Evolutionary conservation across 495 filamentous ascomycete species (phyloP).

Genomic region (Daldinia loculata): DNA sequence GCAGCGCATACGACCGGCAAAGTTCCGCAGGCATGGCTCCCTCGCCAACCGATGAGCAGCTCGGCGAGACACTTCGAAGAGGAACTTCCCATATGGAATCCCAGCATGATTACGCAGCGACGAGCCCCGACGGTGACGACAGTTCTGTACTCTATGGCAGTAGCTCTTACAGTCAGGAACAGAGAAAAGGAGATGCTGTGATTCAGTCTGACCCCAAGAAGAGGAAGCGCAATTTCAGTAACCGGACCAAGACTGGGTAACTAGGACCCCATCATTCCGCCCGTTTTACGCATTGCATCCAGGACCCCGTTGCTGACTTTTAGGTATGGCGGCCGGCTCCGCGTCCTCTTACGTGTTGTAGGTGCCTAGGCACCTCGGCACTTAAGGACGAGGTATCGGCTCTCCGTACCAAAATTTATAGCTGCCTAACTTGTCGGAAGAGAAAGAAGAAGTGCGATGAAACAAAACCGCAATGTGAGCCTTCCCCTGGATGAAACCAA

Average conservation of each 20-base stretch:
- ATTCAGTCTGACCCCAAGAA: slow-evolving; percentile 77
- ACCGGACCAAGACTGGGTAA: slow-evolving; percentile 87
- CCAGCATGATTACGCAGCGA: slow-evolving; percentile 53
- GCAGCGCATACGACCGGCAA: slow-evolving; percentile 55
- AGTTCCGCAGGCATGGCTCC: slow-evolving; percentile 52
- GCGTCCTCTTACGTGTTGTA: slow-evolving; percentile 24
- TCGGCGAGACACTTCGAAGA: slow-evolving; percentile 52
- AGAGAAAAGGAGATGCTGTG: slow-evolving; percentile 55
- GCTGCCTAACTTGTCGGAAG: slow-evolving; percentile 92
- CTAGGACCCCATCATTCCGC: slow-evolving; percentile 4
- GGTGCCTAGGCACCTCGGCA: slow-evolving; percentile 11
- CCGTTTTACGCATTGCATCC: background rate
- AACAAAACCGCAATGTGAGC: slow-evolving; percentile 88
- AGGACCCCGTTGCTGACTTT: slow-evolving; percentile 34
- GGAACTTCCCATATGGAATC: slow-evolving; percentile 51
- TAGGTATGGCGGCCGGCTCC: slow-evolving; percentile 32
- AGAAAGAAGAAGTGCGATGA: slow-evolving; percentile 99
- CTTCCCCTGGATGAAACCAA: background rate
- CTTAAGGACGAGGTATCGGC: slow-evolving; percentile 33
- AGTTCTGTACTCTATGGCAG: slow-evolving; percentile 52
- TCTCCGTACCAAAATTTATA: slow-evolving; percentile 26
- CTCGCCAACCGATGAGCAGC: slow-evolving; percentile 57
- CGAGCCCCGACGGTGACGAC: slow-evolving; percentile 61
- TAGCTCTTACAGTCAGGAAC: slow-evolving; percentile 55
- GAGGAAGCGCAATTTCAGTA: slow-evolving; percentile 90